phyloP scores from a whole-genome alignment of 2,329 filamentous ascomycete species.

The Emergomyces africanus region DNA sequence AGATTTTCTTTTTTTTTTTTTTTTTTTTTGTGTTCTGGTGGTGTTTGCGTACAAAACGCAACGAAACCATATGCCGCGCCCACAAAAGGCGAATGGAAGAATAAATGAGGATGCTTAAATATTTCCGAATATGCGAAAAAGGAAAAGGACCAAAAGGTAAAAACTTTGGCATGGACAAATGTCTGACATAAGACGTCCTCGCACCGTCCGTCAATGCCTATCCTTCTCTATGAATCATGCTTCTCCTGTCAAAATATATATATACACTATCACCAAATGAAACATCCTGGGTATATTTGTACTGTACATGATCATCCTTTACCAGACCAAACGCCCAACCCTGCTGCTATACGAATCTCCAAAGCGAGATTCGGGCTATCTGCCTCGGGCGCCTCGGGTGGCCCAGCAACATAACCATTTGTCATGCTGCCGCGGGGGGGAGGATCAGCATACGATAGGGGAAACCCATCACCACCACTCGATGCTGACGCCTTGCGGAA shows the following conservation, averaged over 20 bases:
- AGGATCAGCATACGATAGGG: slow-evolving; percentile 23
- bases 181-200: neutral
- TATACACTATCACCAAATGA: neutral
- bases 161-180: neutral
- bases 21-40: too few species aligned
- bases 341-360: neutral
- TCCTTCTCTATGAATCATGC: neutral
- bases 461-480: slow-evolving; percentile 30
- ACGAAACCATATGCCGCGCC: neutral
- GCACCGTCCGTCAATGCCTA: neutral
- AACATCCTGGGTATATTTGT: neutral
- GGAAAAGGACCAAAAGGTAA: neutral
- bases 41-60: too few species aligned
- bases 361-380: neutral
- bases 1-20: too few species aligned
- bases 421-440: neutral
- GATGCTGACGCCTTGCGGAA: slow-evolving; percentile 53
- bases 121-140: neutral
- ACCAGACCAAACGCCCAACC: neutral
- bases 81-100: neutral
- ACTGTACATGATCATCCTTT: neutral
- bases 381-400: neutral
- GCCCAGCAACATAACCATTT: slow-evolving; percentile 1
- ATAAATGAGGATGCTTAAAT: neutral
- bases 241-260: neutral